phyloP scores from a whole-genome alignment of 768 basidiomycete species.

The Rhodosporidiobolus sp. region DNA sequence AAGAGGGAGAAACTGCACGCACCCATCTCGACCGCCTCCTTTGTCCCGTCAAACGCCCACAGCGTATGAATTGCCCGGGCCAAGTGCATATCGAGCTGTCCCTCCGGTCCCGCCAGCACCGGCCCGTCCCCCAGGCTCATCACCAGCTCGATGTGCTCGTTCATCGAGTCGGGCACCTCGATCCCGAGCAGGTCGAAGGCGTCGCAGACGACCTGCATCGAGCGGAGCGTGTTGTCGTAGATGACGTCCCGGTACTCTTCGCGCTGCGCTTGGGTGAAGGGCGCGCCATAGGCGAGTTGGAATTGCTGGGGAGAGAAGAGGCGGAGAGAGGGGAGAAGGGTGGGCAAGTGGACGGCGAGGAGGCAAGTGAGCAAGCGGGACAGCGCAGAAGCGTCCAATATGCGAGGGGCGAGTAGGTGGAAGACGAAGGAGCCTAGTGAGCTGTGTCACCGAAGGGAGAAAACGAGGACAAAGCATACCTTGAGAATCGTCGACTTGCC shows the following conservation, averaged over 20 bases:
- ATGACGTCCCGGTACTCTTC: conserved; percentile 93
- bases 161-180: conserved; percentile 64
- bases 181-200: conserved; percentile 81
- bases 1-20: conserved; percentile 56
- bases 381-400: too few species aligned
- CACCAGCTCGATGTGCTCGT: conserved; percentile 66
- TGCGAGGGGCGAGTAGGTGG: too few species aligned
- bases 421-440: too few species aligned
- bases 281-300: conserved; percentile 87
- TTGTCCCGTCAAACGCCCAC: conserved; percentile 73
- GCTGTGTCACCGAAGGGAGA: too few species aligned
- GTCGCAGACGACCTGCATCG: conserved; percentile 93
- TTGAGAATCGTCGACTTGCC: conserved; percentile 90
- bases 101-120: conserved; percentile 69
- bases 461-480: background rate
- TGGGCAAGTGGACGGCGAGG: too few species aligned
- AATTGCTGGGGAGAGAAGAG: conserved; percentile 60
- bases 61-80: conserved; percentile 63
- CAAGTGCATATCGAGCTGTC: conserved; percentile 59
- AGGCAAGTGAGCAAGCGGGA: too few species aligned
- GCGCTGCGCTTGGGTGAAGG: conserved; percentile 77
- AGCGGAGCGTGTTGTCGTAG: conserved; percentile 84
- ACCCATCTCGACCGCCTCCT: conserved; percentile 76
- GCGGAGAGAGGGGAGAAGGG: too few species aligned
- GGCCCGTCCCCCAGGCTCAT: conserved; percentile 69